Conservation (phyloP, 176 grass and related monocot genomes). For the Avena insularis region DNA sequence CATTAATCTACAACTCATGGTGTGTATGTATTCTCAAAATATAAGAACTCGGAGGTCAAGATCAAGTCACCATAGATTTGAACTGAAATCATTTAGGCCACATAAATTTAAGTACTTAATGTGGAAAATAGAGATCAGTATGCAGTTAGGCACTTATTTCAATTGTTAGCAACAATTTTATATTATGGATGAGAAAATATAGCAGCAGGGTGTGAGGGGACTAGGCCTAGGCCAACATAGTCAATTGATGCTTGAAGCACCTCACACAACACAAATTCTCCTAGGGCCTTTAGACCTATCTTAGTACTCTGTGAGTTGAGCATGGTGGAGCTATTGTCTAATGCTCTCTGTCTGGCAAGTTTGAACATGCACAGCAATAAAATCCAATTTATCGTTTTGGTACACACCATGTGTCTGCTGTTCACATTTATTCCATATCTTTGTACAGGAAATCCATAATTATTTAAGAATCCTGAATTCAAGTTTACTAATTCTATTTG, state of each 20-base stretch:
- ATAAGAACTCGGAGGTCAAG: background rate
- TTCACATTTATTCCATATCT: background rate
- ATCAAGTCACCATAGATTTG: conserved; percentile 16
- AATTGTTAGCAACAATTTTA: background rate
- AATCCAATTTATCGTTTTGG: background rate
- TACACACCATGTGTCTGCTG: background rate
- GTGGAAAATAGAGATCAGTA: background rate
- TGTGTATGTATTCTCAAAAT: background rate
- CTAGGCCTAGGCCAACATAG: background rate
- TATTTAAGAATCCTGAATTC: background rate
- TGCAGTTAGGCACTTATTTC: background rate
- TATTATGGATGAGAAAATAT: conserved; percentile 1
- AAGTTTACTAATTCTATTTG: background rate
- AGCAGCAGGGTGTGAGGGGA: background rate
- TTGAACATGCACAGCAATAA: background rate
- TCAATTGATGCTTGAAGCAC: conserved; percentile 6
- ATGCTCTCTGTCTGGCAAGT: background rate
- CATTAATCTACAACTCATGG: conserved; percentile 2
- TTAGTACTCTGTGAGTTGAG: background rate
- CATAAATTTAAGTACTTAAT: background rate
- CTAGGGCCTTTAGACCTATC: conserved; percentile 13
- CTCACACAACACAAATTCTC: conserved; percentile 13
- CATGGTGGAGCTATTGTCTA: background rate
- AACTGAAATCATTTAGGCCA: background rate
- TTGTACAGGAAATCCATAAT: background rate